Conservation (phyloP, 1,139 yeast species). For the Torulaspora globosa region DNA sequence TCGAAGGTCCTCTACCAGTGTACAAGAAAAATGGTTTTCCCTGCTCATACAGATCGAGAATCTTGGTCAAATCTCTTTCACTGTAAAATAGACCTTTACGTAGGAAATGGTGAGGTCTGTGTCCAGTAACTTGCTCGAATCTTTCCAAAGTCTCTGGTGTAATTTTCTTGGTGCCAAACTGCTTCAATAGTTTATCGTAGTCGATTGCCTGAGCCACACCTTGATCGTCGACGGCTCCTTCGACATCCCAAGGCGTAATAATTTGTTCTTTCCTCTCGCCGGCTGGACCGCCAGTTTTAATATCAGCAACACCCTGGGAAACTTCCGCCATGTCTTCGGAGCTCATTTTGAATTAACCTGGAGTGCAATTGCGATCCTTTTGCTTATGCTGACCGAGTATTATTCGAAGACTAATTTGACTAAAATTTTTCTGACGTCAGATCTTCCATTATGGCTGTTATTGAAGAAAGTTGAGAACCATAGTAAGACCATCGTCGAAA, state of each 20-base stretch:
- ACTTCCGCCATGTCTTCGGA: constrained; percentile 18
- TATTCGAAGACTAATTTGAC: neutral
- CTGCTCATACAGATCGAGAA: constrained; percentile 84
- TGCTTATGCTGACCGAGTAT: neutral
- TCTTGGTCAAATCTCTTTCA: constrained; percentile 78
- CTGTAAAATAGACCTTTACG: constrained; percentile 91
- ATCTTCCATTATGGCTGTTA: neutral
- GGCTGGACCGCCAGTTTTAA: constrained; percentile 13
- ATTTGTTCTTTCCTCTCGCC: constrained; percentile 52
- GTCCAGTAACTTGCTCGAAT: constrained; percentile 80
- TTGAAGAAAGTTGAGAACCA: neutral
- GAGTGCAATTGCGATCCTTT: neutral
- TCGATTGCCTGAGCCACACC: constrained; percentile 87
- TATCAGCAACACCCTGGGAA: constrained; percentile 20
- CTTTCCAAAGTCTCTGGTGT: constrained; percentile 67
- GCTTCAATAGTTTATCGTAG: constrained; percentile 77
- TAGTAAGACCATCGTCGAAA: neutral
- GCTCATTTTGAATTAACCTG: constrained; percentile 1
- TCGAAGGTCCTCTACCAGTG: constrained; percentile 97
- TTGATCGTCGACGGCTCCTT: constrained; percentile 88
- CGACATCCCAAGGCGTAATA: constrained; percentile 98
- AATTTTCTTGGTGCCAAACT: constrained; percentile 82
- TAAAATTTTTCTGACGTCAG: constrained; percentile 12
- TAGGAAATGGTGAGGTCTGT: constrained; percentile 86
- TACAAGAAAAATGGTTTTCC: constrained; percentile 94